phyloP scores from a whole-genome alignment of 495 filamentous ascomycete species.

The Aspergillus sclerotioniger region DNA sequence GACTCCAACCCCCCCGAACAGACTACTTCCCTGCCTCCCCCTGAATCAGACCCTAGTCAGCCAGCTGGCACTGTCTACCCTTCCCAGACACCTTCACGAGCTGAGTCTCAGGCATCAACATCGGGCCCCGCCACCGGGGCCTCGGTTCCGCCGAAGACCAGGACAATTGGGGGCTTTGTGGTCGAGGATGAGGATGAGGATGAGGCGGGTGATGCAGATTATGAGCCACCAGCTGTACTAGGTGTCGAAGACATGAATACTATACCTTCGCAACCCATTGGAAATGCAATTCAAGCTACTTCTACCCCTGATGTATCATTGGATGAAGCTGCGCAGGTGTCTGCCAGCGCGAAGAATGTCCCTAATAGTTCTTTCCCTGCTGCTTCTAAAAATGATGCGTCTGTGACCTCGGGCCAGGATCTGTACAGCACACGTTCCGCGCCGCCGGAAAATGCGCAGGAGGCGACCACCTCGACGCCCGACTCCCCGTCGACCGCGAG shows the following conservation, averaged over 20 bases:
- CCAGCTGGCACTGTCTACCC: constrained; percentile 25
- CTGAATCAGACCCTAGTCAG: constrained; percentile 32
- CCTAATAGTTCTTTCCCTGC: constrained; percentile 53
- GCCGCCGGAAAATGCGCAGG: constrained; percentile 33
- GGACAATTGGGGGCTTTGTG: constrained; percentile 76
- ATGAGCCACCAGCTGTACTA: constrained; percentile 54
- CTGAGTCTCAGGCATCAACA: constrained; percentile 40
- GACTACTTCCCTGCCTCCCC: constrained; percentile 14
- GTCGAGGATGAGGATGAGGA: constrained; percentile 67
- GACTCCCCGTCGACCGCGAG: constrained; percentile 44
- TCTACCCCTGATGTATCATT: constrained; percentile 58
- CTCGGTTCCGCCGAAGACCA: constrained; percentile 53
- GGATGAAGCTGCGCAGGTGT: constrained; percentile 51
- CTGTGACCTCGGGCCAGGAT: constrained; percentile 41
- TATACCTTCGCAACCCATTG: constrained; percentile 51
- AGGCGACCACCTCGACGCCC: constrained; percentile 37
- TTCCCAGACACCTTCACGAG: constrained; percentile 36
- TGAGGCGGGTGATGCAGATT: constrained; percentile 50
- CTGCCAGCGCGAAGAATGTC: constrained; percentile 52
- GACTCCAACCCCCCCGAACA: constrained; percentile 24
- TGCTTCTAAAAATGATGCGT: constrained; percentile 47
- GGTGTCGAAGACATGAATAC: constrained; percentile 46
- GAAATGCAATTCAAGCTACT: constrained; percentile 58
- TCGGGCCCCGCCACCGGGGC: constrained; percentile 35
- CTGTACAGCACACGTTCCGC: constrained; percentile 42